A percentile compares a stretch with the other conserved stretches of the same genome.
These are phyloP conservation scores for Citrullus amarus DNA, from an alignment of 306 rosid genomes.

Conservation along the genomic window DNA sequence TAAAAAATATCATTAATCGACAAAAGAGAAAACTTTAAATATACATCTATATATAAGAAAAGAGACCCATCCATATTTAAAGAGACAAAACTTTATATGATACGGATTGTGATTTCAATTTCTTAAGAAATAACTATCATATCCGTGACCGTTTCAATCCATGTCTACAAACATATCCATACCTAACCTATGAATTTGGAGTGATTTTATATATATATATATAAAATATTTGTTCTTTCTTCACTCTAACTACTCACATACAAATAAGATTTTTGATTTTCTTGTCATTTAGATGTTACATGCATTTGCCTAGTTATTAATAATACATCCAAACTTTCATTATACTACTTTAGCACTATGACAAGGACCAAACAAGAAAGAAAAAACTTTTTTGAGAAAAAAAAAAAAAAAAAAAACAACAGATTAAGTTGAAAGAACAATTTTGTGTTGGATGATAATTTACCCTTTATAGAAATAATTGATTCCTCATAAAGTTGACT, in stretches of 20 bases:
- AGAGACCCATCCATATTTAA: too few species aligned
- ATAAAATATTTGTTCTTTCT: too few species aligned
- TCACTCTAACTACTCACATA: neutral
- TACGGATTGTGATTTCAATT: neutral
- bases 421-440: neutral
- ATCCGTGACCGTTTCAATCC: neutral
- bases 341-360: neutral
- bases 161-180: neutral
- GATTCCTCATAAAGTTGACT: neutral
- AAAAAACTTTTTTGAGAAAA: neutral
- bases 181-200: too few species aligned
- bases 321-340: neutral
- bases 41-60: too few species aligned
- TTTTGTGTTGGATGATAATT: neutral
- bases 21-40: too few species aligned
- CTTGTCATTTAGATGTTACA: neutral
- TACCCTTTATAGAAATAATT: neutral
- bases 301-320: neutral
- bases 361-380: neutral
- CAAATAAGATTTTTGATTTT: neutral
- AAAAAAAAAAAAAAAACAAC: neutral
- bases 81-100: neutral
- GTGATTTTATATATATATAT: too few species aligned
- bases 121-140: too few species aligned
- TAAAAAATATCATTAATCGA: too few species aligned